Base-by-base conservation (phyloP, 352 stramenopile genomes). In the Albugo candida region DNA sequence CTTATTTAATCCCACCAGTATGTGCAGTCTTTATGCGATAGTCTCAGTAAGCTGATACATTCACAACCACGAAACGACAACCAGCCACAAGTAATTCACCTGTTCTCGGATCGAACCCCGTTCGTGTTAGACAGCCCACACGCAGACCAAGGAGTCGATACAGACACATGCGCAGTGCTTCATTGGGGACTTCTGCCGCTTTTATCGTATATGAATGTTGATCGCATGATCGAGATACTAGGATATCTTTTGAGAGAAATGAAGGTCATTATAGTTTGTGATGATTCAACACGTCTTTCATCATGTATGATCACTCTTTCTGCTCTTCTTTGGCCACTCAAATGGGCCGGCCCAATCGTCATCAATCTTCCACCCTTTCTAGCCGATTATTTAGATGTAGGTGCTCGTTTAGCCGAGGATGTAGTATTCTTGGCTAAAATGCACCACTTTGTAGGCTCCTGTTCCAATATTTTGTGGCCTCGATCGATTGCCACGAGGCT, bases 301-400 rank as follows among this genome's bases (percentile, higher is more conserved):
- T 62, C 66, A 42, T 52, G 52, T 35, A 72, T 60, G 10, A 35
- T 77, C 24, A 63, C 57, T 1, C 48, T 77, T 1, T 53, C 66
- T 2, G 70, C 64, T 2, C 40, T 77, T 17, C 41, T 77, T 24
- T 54, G 72, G 36, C 64, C 66, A 11, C 56, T 77, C 5, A 57
- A 60, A 13, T 77, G 66, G 66, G 61, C 61, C 16, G 66, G 66
- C 16, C 66, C 66, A 5, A 43, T 77, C 14, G 74, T 77, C 52
- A 74, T 63, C 5, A 51, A 74, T 10, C 19, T 77, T 12, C 66
- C 66, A 11, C 58, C 53, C 5, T 66, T 66, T 20, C 59, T 77
- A 38, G 62, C 67, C 42, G 66, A 77, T 27, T 77, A 72, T 36
- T 61, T 74, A 53, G 66, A 77, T 61, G 66, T 77, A 39, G 16